Conservation (phyloP, 371 early-diverging fungal species). For the Cladochytrium tenue region DNA sequence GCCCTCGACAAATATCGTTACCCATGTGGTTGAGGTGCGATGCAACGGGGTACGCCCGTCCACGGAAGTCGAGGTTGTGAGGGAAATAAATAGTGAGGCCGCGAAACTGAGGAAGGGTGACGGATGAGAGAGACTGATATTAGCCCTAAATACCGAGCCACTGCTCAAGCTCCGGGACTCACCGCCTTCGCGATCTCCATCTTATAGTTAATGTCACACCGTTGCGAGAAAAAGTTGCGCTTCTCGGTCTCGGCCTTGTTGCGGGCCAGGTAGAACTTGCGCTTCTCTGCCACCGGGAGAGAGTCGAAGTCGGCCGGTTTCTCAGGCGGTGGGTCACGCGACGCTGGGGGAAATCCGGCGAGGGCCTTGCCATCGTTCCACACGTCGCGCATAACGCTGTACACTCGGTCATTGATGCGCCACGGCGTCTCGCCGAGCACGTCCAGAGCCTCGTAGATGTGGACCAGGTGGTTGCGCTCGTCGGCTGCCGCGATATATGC, state of each 20-base stretch:
- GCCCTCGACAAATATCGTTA: constrained; percentile 92
- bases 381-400: constrained; percentile 73
- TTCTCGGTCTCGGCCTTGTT: constrained; percentile 57
- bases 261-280: constrained; percentile 52
- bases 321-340: constrained; percentile 62
- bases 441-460: constrained; percentile 80
- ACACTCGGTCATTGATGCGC: constrained; percentile 83
- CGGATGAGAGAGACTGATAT: not conserved
- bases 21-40: constrained; percentile 94
- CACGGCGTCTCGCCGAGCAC: constrained; percentile 88
- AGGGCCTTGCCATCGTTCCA: constrained; percentile 86
- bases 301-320: constrained; percentile 72
- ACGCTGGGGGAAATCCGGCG: constrained; percentile 76
- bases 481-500: constrained; percentile 82
- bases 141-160: too few relatives aligned
- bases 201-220: constrained; percentile 93
- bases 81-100: constrained; percentile 93
- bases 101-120: constrained; percentile 58
- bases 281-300: constrained; percentile 35
- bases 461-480: constrained; percentile 66
- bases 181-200: constrained; percentile 92
- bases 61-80: constrained; percentile 97
- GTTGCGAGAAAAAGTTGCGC: constrained; percentile 78
- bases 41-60: constrained; percentile 97
- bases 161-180: too few relatives aligned